Percentiles rank a stretch among this genome's conserved stretches.
phyloP scores from a whole-genome alignment of 169 alveolate species.

The Plasmodium billcollinsi region DNA sequence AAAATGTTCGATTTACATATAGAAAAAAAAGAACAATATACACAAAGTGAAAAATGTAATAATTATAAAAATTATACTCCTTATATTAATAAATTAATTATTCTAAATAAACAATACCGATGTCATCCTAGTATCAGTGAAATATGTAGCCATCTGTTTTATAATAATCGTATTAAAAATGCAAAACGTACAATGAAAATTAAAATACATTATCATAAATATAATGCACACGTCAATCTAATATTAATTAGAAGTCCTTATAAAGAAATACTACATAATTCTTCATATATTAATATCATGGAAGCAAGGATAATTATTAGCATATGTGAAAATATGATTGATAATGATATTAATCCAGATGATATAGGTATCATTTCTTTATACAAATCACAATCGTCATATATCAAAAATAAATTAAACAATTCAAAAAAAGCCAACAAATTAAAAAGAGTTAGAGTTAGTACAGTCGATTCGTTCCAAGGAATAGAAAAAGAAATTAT shows the following conservation, averaged over 20 bases:
- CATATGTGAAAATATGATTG: conserved; percentile 67
- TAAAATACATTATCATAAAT: conserved; percentile 15
- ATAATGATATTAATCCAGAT: conserved; percentile 28
- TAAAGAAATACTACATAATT: conserved; percentile 4
- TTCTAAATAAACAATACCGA: conserved; percentile 63
- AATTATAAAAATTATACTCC: not conserved
- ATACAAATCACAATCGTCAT: conserved; percentile 18
- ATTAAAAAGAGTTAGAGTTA: conserved; percentile 35
- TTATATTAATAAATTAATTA: conserved; percentile 23
- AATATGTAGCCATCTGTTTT: conserved; percentile 70
- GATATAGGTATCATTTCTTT: conserved; percentile 35
- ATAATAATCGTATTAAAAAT: conserved; percentile 29
- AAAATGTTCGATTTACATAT: conserved; percentile 38
- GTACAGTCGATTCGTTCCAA: conserved; percentile 77
- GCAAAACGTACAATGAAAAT: conserved; percentile 31
- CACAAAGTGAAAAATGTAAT: no score
- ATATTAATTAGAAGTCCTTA: conserved; percentile 19
- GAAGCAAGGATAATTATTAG: conserved; percentile 57
- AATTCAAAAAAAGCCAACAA: conserved; percentile 7
- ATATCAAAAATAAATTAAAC: conserved; percentile 26
- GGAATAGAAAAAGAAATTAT: conserved; percentile 70
- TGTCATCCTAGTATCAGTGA: conserved; percentile 72
- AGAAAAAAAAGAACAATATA: not conserved
- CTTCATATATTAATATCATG: conserved; percentile 17
- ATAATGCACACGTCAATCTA: conserved; percentile 28